Conservation (phyloP, 352 stramenopile species). For the Thalassiosira livingstoniorum region DNA sequence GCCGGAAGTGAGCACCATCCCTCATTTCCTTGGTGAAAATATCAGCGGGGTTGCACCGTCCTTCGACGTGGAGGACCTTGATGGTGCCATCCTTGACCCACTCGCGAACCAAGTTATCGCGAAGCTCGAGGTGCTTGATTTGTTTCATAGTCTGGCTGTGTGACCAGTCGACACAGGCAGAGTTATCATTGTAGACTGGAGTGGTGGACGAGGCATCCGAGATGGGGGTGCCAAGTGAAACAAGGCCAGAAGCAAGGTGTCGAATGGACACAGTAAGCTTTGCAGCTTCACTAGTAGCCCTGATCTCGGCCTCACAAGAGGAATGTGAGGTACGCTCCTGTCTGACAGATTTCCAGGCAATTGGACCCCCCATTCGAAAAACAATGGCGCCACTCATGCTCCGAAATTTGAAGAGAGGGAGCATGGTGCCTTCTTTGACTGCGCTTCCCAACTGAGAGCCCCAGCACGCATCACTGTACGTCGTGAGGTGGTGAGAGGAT, state of each 20-base stretch:
- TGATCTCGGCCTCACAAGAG: slow-evolving; percentile 40
- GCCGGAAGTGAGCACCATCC: slow-evolving; percentile 38
- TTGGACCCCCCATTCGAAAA: slow-evolving; percentile 8
- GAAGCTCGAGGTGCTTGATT: slow-evolving; percentile 29
- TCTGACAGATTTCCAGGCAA: slow-evolving; percentile 19
- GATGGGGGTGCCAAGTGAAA: background rate
- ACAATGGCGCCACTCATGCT: slow-evolving; percentile 26
- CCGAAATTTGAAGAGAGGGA: slow-evolving; percentile 7
- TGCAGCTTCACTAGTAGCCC: slow-evolving; percentile 7
- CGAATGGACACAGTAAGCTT: slow-evolving; percentile 20
- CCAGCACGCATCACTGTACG: background rate
- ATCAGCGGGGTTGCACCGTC: slow-evolving; percentile 33
- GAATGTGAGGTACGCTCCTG: slow-evolving; percentile 7
- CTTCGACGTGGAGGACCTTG: slow-evolving; percentile 19
- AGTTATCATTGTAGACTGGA: slow-evolving; percentile 50
- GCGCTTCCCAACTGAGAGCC: background rate
- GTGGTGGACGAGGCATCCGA: background rate
- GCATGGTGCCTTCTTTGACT: background rate
- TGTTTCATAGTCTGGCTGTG: slow-evolving; percentile 17
- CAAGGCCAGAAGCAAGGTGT: background rate
- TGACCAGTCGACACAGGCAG: slow-evolving; percentile 31
- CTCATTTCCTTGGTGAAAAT: slow-evolving; percentile 59
- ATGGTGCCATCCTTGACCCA: background rate
- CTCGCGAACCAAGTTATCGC: slow-evolving; percentile 40
- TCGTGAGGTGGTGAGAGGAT: background rate